Evolutionary conservation across 1,284 basidiomycete genomes (phyloP), one percentile per base, ranked within the genome.

Genomic region (Cryptococcus wingfieldii): DNA sequence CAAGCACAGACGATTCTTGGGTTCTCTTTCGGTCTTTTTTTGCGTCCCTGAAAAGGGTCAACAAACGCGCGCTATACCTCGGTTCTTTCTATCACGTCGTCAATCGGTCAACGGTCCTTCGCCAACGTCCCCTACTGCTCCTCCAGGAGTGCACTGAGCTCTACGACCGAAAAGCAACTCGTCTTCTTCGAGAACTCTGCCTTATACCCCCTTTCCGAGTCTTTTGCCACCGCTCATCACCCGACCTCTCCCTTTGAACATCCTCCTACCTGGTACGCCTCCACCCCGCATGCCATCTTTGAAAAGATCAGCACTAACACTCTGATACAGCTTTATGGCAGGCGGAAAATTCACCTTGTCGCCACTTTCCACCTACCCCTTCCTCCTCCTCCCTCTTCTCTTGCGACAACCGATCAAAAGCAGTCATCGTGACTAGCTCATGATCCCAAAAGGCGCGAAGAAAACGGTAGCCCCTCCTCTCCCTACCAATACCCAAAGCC

Each of bases 401-500:
- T n/a, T 25, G 42, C 18, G 19, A 42, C 14, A 25, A 44, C 1
- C 19, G 19, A n/a, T 19, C 3, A 18, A 18, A 18, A 19, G 42
- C 42, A 25, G 42, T 44, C 18, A 18, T 25, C 42, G 18, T 19
- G 42, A 44, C 10, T 44, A 16, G 42, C 25, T 10, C 18, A 19
- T 18, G 9, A 44, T 38, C 43, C 16, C 27, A 34, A 23, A 39
- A 70, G 71, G 71, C 57, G 70, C 71, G 69, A 68, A 74, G 69
- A 70, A 72, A 74, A 72, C 70, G 69, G 70, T 57, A 56, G 64
- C 60, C 25, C 52, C 55, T 60, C 38, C 38, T 27, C 51, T 19
- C 48, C 27, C 46, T 38, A 39, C 57, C 53, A 25, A 64, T 60
- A 68, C 68, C 66, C 66, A 70, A n/a, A 60, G 63, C 60, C 56